Base-by-base conservation (phyloP, 371 early-diverging fungal genomes). In the Syncephalastrum sp. region DNA sequence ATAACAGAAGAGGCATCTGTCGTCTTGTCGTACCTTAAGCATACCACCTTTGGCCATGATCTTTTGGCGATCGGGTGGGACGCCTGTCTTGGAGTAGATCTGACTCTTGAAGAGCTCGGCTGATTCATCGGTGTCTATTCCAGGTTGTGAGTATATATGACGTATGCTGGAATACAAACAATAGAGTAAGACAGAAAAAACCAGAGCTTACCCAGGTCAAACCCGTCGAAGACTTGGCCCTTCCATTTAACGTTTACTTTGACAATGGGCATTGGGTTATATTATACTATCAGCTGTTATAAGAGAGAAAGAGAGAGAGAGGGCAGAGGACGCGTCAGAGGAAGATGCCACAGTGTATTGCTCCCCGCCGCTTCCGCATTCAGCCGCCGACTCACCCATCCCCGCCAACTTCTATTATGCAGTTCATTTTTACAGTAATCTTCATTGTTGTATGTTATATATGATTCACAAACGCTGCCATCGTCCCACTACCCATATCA, bases 21-120 rank as follows among this genome's bases (percentile, higher is more conserved):
- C 8, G 10, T 33, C 10, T 19, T 33, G 19, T 21, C 15, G 57
- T 78, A 89, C 93, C 84, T 96, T 97, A 60, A 97, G 81, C 68
- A 88, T 82, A n/a, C 91, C 94, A 50, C 99, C 99, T 68, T 96
- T 97, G 60, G 87, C 81, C 72, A 98, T 84, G 54, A 97, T 86
- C 79, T 95, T 96, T 72, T 97, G 97, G 42, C 96, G 80, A 27
- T 91, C 93, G 17, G 98, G 97, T 52, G 88, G 86, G 10, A 98
- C 98, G 27, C 91, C 94, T 2, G 98, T 94, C 63, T 96, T 76
- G 4, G 94, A 88, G 66, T 77, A 96, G n/a, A 98, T 81, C 77
- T 94, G 93, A 42, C 82, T 84, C 73, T 95, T 96, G 82, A 98
- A 91, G 8, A 87, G 79, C 56, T 89, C 76, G 38, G 87, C 91